These are phyloP conservation scores for Ballota nigra DNA, from an alignment of 257 asterid species.

Conservation along the genomic window DNA sequence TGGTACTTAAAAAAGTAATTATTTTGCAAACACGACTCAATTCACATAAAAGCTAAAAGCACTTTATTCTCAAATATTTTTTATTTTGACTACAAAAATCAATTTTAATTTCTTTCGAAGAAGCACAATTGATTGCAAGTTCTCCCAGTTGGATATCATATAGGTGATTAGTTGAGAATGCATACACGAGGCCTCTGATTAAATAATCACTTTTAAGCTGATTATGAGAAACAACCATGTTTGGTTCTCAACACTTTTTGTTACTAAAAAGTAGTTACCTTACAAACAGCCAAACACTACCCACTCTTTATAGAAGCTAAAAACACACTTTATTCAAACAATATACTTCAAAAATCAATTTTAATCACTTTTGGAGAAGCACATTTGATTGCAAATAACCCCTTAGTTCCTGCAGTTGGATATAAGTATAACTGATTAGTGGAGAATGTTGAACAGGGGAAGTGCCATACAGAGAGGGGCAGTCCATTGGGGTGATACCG, in stretches of 20 bases:
- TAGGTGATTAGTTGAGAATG: no score
- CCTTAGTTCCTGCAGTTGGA: neutral
- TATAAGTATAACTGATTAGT: neutral
- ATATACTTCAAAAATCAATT: neutral
- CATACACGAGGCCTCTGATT: no score
- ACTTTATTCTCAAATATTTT: no score
- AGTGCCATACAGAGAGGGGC: constrained; percentile 95
- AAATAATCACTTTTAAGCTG: neutral
- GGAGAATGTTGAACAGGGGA: constrained; percentile 54
- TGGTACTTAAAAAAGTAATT: no score
- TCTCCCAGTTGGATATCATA: no score
- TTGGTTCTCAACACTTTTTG: neutral
- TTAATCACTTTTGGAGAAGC: neutral
- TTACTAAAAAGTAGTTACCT: no score
- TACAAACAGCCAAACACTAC: neutral
- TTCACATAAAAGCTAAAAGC: no score
- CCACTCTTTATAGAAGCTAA: neutral
- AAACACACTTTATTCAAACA: neutral
- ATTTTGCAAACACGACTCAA: no score
- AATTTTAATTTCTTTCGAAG: no score
- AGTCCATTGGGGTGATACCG: constrained; percentile 84
- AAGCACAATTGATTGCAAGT: no score
- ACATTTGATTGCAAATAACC: neutral
- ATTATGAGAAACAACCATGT: neutral
- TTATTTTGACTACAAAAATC: no score